These are phyloP conservation scores for Monosporascus sp. DNA, from an alignment of 2,329 filamentous ascomycete species.

Conservation along the genomic window DNA sequence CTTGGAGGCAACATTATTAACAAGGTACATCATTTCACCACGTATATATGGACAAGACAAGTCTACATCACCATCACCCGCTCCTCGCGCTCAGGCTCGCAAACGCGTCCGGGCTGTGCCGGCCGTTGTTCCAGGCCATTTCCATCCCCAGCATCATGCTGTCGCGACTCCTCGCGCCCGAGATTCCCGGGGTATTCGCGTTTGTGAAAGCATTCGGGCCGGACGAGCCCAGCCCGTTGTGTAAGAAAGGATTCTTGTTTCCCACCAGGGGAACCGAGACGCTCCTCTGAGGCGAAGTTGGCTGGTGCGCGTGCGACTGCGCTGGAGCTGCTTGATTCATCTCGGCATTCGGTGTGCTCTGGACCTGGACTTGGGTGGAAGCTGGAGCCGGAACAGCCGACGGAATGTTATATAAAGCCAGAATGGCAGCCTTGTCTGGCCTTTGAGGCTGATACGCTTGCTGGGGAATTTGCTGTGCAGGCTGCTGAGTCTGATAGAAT, in stretches of 20 bases:
- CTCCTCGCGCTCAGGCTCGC: constrained; percentile 64
- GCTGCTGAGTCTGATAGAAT: constrained; percentile 5
- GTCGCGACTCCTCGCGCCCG: constrained; percentile 57
- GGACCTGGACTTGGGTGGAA: constrained; percentile 23
- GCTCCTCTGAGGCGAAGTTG: constrained; percentile 20
- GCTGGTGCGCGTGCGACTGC: constrained; percentile 20
- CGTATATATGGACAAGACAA: too few species aligned
- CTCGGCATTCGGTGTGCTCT: constrained; percentile 16
- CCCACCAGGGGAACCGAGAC: constrained; percentile 31
- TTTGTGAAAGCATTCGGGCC: constrained; percentile 19
- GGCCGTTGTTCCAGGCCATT: constrained; percentile 61
- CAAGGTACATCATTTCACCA: too few species aligned
- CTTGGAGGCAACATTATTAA: too few species aligned
- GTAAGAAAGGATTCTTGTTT: constrained; percentile 55
- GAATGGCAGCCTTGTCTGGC: constrained; percentile 67
- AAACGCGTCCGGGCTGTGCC: constrained; percentile 77
- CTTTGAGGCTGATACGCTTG: constrained; percentile 37
- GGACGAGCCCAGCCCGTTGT: constrained; percentile 17
- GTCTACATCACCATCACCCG: constrained; percentile 26
- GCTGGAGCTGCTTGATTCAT: constrained; percentile 15
- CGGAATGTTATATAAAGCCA: constrained; percentile 65
- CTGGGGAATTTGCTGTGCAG: background rate
- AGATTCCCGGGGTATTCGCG: constrained; percentile 15
- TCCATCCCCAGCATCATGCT: constrained; percentile 63
- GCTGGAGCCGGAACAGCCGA: constrained; percentile 39